A percentile compares a stretch with the other conserved stretches of the same genome.
Conservation (phyloP, 257 asterid genomes). For the Ligustrum vulgare region DNA sequence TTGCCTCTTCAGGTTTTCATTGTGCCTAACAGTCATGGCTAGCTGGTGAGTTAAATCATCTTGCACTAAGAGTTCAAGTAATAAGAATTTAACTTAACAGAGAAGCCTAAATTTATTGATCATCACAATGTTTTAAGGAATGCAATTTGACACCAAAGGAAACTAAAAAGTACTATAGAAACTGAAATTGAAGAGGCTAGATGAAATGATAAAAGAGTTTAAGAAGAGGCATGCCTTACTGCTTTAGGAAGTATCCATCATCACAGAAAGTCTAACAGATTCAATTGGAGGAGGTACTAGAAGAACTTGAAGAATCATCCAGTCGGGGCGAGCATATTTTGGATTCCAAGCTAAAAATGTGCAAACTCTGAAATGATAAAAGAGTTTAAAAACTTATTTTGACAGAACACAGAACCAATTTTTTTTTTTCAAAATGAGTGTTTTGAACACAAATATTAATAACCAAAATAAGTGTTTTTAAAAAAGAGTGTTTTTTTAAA, state of each 20-base stretch:
- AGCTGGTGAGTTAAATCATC: constrained; percentile 98
- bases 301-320: constrained; percentile 99
- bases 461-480: too few relatives aligned
- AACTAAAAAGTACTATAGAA: constrained; percentile 14
- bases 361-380: too few relatives aligned
- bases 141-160: constrained; percentile 19
- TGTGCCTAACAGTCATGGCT: constrained; percentile 95
- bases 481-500: too few relatives aligned
- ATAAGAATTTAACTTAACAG: constrained; percentile 28
- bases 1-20: constrained; percentile 92
- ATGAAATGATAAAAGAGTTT: constrained; percentile 15
- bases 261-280: constrained; percentile 99
- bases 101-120: constrained; percentile 1
- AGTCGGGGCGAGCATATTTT: constrained; percentile 96
- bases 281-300: constrained; percentile 98
- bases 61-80: constrained; percentile 44
- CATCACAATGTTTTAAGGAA: background rate
- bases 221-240: constrained; percentile 71
- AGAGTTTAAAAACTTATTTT: too few relatives aligned
- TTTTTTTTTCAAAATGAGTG: too few relatives aligned
- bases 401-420: too few relatives aligned
- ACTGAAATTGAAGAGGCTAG: constrained; percentile 10
- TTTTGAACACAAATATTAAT: too few relatives aligned
- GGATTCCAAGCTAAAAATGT: constrained; percentile 92
- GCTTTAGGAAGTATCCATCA: constrained; percentile 99